Evolutionary conservation across 1,284 basidiomycete genomes (phyloP).

Genomic region (Malassezia furfur): DNA sequence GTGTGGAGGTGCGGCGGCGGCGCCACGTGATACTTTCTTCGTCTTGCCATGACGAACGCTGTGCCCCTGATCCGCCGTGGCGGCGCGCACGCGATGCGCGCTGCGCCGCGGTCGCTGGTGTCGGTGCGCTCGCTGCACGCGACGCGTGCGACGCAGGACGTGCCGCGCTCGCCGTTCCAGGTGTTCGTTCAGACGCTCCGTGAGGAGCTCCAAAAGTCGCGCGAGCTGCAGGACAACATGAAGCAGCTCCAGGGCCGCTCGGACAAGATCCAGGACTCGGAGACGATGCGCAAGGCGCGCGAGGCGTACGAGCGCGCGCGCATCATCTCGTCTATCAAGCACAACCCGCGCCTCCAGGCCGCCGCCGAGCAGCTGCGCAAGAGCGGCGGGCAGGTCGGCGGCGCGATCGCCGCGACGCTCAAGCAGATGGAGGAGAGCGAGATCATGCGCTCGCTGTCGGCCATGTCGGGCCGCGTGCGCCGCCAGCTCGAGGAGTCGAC

Average conservation of each 20-base stretch:
- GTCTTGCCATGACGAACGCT: not conserved
- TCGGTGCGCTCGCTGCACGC: conserved; percentile 10
- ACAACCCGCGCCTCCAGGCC: conserved; percentile 80
- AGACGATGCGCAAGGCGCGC: conserved; percentile 83
- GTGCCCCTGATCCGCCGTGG: not conserved
- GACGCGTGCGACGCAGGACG: conserved; percentile 5
- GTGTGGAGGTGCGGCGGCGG: conserved; percentile 8
- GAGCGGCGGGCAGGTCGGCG: conserved; percentile 80
- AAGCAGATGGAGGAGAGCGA: conserved; percentile 89
- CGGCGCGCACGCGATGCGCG: not conserved
- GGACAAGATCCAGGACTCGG: conserved; percentile 89
- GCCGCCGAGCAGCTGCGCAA: conserved; percentile 84
- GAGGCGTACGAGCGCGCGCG: conserved; percentile 87
- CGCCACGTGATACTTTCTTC: conserved; percentile 10
- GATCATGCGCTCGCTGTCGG: conserved; percentile 54
- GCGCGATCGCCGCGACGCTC: conserved; percentile 82
- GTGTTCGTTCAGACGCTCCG: conserved; percentile 88
- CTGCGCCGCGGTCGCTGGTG: not conserved
- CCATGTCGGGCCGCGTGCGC: conserved; percentile 31
- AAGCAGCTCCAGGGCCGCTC: conserved; percentile 95
- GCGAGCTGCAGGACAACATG: conserved; percentile 89
- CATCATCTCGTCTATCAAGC: conserved; percentile 87
- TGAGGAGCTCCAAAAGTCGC: conserved; percentile 84
- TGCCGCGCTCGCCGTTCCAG: conserved; percentile 67
- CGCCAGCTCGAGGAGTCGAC: conserved; percentile 38